Evolutionary conservation across 1,284 basidiomycete species (phyloP), one percentile per base, ranked within the genome.

Genomic region (Vanrija pseudolonga): DNA sequence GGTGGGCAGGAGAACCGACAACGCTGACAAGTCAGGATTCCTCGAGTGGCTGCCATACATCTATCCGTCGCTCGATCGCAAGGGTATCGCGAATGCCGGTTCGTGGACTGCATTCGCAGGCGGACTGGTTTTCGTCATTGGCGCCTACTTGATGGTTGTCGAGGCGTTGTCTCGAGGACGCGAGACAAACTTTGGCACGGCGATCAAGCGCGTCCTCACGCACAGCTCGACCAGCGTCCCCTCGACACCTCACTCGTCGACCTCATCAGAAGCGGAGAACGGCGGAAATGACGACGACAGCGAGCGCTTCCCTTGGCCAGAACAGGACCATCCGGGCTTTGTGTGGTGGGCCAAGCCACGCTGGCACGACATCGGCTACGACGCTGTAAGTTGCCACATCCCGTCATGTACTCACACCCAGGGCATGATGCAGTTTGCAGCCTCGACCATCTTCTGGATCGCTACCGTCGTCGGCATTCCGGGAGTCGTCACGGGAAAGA

Each of bases 371-470:
- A 41, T 54, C 5, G 52, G 52, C 3, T 54, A 45, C 20, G 20
- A n/a, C 20, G 52, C 52, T 1, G 52, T 53, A 18, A 44, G 52
- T 49, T 4, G 2, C 11, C 22, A 19, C 24, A 39, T 9, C 12
- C 45, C 20, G 15, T 22, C 8, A 18, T 17, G 37, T 12, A 20
- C 26, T 32, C 45, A 59, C 26, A 15, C 45, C 28, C 38, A 70
- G 68, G 80, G 79, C 0, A 74, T 80, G 44, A 68, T 80, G 18
- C 83, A 84, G 65, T 66, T 83, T 24, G 76, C 73, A 49, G 83
- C 79, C 0, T 83, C 83, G 0, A 79, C 79, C 1, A 77, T 84
- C 47, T 84, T 84, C 72, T 84, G 83, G 83, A 78, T 84, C 19
- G 69, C 73, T 14, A 82, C 81, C 1, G 72, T 82, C 20, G 82